Evolutionary conservation across 148 eudicot genomes (phyloP).

Genomic region (Pharnaceum exiguum): DNA sequence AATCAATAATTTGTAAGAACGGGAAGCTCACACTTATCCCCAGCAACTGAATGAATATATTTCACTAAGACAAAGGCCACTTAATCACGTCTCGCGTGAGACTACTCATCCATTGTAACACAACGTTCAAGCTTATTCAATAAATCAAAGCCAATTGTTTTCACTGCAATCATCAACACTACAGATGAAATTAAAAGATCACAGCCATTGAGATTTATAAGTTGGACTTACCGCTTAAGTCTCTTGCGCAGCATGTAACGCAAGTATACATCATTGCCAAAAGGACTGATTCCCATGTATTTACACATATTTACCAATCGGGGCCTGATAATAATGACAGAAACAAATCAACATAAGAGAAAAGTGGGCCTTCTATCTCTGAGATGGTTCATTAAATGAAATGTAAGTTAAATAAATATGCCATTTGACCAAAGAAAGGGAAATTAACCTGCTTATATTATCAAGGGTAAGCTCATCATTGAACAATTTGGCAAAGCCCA

Average conservation of each 20-base stretch:
- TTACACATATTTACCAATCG: conserved; percentile 81
- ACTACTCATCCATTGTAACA: no score
- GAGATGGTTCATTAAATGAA: neutral
- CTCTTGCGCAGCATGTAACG: conserved; percentile 68
- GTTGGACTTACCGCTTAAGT: conserved; percentile 33
- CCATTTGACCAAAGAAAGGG: conserved; percentile 5
- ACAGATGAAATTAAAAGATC: neutral
- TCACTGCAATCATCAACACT: neutral
- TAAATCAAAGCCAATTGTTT: no score
- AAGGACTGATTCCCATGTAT: conserved; percentile 71
- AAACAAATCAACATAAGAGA: neutral
- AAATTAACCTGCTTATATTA: conserved; percentile 83
- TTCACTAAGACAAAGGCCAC: no score
- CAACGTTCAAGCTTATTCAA: no score
- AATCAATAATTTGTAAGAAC: no score
- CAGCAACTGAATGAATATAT: no score
- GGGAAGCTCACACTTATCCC: no score
- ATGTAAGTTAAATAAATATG: neutral
- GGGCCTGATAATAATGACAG: conserved; percentile 37
- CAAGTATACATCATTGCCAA: conserved; percentile 65
- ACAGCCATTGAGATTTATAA: neutral
- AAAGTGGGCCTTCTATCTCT: neutral
- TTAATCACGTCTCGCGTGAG: no score
- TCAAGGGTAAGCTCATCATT: conserved; percentile 84
- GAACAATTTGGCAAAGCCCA: conserved; percentile 79